phyloP scores from a whole-genome alignment of 495 filamentous ascomycete genomes.

The Echria macrotheca region DNA sequence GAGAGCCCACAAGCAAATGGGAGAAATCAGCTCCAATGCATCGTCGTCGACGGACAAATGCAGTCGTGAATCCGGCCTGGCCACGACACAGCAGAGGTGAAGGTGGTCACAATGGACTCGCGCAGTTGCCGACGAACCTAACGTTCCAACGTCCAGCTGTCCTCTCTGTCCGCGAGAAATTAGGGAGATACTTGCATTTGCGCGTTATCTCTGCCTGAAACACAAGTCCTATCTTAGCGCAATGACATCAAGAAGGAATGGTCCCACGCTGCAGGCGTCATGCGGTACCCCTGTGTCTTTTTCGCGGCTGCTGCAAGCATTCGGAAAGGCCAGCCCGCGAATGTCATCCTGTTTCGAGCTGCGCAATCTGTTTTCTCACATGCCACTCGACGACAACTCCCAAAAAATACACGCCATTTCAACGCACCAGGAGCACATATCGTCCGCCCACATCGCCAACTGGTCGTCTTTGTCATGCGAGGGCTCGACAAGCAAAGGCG shows the following conservation, averaged over 20 bases:
- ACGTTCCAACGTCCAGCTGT: too few species aligned
- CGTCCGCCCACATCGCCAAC: not conserved
- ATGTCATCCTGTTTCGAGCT: not conserved
- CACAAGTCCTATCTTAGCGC: too few species aligned
- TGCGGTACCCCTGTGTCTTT: slow-evolving; percentile 9
- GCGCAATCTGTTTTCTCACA: too few species aligned
- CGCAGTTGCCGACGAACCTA: too few species aligned
- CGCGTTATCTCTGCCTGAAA: too few species aligned
- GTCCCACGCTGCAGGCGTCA: slow-evolving; percentile 10
- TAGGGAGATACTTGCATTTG: too few species aligned
- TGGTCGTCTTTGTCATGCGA: not conserved
- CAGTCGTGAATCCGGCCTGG: slow-evolving; percentile 1
- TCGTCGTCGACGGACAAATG: slow-evolving; percentile 8
- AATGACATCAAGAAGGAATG: too few species aligned
- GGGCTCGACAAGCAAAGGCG: not conserved
- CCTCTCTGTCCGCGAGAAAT: too few species aligned
- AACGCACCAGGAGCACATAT: too few species aligned
- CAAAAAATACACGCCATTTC: too few species aligned
- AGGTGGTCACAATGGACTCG: slow-evolving; percentile 26
- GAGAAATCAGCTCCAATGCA: slow-evolving; percentile 15
- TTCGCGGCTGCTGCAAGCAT: not conserved
- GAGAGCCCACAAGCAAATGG: slow-evolving; percentile 2
- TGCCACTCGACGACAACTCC: not conserved
- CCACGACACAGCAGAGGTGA: slow-evolving; percentile 10
- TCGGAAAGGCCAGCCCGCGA: not conserved